Evolutionary conservation across 2,329 filamentous ascomycete species (phyloP).

Genomic region (Zymoseptoria pseudotritici): DNA sequence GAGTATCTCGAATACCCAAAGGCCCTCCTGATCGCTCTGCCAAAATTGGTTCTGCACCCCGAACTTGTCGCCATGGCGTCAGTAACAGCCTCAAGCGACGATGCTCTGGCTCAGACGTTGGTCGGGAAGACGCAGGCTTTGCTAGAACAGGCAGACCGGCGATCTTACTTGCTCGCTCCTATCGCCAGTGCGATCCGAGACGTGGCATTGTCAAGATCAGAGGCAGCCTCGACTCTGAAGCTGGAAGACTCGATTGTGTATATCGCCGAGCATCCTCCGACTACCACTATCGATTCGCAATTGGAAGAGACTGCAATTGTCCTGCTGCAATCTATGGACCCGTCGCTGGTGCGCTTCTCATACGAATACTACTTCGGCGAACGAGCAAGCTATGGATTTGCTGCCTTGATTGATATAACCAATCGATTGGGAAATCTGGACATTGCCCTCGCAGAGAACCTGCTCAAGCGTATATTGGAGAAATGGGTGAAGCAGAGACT

Average conservation of each 20-base stretch:
- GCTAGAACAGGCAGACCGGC: slow-evolving; percentile 18
- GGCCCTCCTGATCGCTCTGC: slow-evolving; percentile 31
- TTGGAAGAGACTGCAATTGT: slow-evolving; percentile 37
- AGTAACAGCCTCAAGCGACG: slow-evolving; percentile 10
- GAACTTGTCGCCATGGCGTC: slow-evolving; percentile 19
- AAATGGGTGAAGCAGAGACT: slow-evolving; percentile 39
- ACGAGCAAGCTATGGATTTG: slow-evolving; percentile 38
- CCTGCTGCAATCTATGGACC: slow-evolving; percentile 25
- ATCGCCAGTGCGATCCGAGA: slow-evolving; percentile 21
- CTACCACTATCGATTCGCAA: slow-evolving; percentile 37
- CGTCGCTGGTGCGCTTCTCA: slow-evolving; percentile 23
- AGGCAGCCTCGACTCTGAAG: slow-evolving; percentile 27
- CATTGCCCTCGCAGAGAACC: slow-evolving; percentile 5
- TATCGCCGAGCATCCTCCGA: slow-evolving; percentile 36
- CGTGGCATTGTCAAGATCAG: slow-evolving; percentile 19
- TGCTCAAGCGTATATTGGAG: slow-evolving; percentile 33
- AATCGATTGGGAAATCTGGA: slow-evolving; percentile 30
- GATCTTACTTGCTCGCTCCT: slow-evolving; percentile 27
- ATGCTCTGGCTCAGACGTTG: slow-evolving; percentile 4
- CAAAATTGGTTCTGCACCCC: slow-evolving; percentile 33
- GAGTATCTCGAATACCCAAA: slow-evolving; percentile 43
- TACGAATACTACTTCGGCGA: slow-evolving; percentile 40
- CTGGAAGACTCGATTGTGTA: slow-evolving; percentile 35
- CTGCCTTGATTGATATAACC: slow-evolving; percentile 39
- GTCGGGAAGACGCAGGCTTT: slow-evolving; percentile 10